These are phyloP conservation scores for Dioscorea zingiberensis DNA, from an alignment of 106 monocot species.

Conservation along the genomic window DNA sequence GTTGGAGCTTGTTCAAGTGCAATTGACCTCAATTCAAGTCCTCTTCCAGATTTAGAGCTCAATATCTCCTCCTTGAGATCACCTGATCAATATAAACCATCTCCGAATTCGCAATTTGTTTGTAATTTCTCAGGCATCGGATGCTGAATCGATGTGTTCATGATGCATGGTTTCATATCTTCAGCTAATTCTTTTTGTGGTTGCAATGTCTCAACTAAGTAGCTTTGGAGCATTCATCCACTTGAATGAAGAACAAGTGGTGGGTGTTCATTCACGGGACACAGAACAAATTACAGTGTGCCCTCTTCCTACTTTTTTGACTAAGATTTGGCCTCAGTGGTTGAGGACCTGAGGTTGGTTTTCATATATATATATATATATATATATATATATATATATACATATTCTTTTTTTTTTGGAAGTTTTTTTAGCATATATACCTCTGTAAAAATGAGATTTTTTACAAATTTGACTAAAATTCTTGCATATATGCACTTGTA, in stretches of 20 bases:
- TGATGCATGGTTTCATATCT: neutral
- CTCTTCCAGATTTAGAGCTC: slow-evolving; percentile 13
- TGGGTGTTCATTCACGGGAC: no score
- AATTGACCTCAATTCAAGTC: neutral
- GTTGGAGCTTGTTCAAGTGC: slow-evolving; percentile 5
- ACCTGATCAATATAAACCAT: neutral
- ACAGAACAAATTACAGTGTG: no score
- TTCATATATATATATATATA: no score
- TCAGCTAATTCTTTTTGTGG: neutral
- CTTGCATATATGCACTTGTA: no score
- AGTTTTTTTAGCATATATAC: no score
- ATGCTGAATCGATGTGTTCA: neutral
- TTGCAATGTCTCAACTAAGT: neutral
- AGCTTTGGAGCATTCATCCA: neutral
- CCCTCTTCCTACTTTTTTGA: no score
- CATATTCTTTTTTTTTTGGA: no score
- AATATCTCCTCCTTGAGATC: slow-evolving; percentile 2
- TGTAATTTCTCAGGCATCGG: neutral
- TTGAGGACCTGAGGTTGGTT: no score
- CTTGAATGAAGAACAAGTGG: neutral
- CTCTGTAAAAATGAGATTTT: no score
- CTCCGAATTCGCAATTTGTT: neutral
- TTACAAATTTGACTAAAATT: no score
- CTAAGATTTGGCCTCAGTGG: no score
- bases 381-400: no score